A percentile compares a stretch with the other conserved stretches of the same genome.
These are phyloP conservation scores for Apiospora marii DNA, from an alignment of 2,329 filamentous ascomycete species.

Conservation along the genomic window DNA sequence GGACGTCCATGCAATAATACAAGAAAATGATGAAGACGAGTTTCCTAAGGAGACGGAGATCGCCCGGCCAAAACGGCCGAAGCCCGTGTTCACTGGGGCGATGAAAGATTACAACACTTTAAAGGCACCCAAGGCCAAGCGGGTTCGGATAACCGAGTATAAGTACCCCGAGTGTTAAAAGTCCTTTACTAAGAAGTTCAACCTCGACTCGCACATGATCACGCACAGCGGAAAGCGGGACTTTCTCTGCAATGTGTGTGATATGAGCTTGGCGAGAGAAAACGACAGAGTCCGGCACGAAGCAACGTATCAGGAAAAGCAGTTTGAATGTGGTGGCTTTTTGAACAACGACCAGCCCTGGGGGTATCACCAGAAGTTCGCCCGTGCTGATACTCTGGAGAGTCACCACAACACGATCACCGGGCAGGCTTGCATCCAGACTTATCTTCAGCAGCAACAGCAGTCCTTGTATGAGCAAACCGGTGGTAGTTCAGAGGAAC, in stretches of 20 bases:
- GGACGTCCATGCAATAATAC: neutral
- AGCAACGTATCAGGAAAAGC: neutral
- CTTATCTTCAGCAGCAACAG: neutral
- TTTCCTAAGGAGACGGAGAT: neutral
- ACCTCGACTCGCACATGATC: neutral
- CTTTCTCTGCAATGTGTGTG: neutral
- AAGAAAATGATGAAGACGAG: neutral
- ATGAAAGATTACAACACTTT: too few species aligned
- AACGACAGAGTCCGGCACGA: neutral
- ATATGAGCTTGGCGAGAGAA: neutral
- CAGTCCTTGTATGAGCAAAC: neutral
- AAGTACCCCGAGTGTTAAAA: neutral
- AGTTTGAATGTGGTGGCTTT: neutral
- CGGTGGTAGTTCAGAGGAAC: neutral
- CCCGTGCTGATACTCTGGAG: neutral
- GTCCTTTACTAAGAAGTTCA: neutral
- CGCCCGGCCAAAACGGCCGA: neutral
- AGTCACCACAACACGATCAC: neutral
- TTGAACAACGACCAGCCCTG: neutral
- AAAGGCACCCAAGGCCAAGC: neutral
- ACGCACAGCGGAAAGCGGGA: neutral
- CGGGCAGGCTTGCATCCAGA: neutral
- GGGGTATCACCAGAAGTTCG: neutral
- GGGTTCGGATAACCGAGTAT: neutral
- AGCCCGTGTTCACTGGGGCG: neutral